Base-by-base conservation (phyloP, 345 rosid genomes). In the Eucalyptus tenuipes region DNA sequence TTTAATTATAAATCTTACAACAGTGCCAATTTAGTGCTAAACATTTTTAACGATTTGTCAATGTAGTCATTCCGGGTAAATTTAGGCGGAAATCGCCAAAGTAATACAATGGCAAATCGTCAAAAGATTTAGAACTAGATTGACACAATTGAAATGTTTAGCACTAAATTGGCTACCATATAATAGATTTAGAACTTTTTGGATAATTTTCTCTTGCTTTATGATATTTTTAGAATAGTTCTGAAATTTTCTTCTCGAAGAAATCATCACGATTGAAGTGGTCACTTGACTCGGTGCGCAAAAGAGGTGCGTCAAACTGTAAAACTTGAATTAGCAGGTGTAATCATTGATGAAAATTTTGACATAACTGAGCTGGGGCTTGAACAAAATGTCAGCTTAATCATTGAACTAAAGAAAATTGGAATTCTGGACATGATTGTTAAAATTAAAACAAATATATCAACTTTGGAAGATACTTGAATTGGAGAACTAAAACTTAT, bases 51-150 rank as follows among this genome's bases (percentile, higher is more conserved):
- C 1, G 10, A 52, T 52, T 52, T 18, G 57, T 52, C 2, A 52
- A 52, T 7, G 1, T 55, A 24, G 13, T 24, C 3, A 22, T 55
- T 4, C 13, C 12, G 0, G 2, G 0, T 55, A 10, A 55, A 4
- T 24, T 55, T 25, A 0, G 29, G 3, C 1, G 0, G 3, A 55
- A 55, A 55, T 55, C 29, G 1, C 29, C 29, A 55, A 24, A 55
- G 29, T 29, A 55, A 22, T 55, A 22, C 13, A 55, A 22, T 55
- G 29, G 61, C 61, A 55, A 55, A 55, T 55, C 5, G 2, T 55
- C 1, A 52, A 52, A 52, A 1, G 57, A 52, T 18, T 52, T 52
- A 20, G 4, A 52, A 20, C 10, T 18, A 55, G 5, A 22, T 55
- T 24, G 2, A 4, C 6, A 55, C 29, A 10, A 55, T 55, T 55